Evolutionary conservation across 1,284 basidiomycete genomes (phyloP).

Genomic region (Fomitopsis schrenkii): DNA sequence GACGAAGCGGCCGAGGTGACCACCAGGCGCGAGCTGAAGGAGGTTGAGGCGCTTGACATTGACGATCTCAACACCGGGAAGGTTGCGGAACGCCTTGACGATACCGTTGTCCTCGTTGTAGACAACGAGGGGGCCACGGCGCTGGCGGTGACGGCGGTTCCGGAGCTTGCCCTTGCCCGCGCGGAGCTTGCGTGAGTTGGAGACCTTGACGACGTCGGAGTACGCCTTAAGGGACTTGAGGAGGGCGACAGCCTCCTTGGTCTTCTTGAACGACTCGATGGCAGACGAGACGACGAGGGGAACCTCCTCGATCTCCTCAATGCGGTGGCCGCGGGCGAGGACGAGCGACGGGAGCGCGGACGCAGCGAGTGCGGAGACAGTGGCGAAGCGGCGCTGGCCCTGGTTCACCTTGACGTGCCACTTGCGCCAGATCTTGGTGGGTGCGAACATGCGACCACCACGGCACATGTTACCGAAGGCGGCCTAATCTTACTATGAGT

Average conservation of each 20-base stretch:
- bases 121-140: slow-evolving; percentile 96
- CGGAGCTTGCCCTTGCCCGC: slow-evolving; percentile 98
- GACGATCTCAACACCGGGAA: slow-evolving; percentile 97
- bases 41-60: slow-evolving; percentile 95
- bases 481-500: slow-evolving; percentile 47
- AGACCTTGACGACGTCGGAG: slow-evolving; percentile 93
- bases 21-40: slow-evolving; percentile 98
- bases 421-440: slow-evolving; percentile 99
- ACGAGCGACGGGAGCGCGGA: slow-evolving; percentile 98
- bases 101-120: slow-evolving; percentile 99
- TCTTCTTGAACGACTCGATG: slow-evolving; percentile 91
- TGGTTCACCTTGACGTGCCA: slow-evolving; percentile 99
- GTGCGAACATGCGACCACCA: slow-evolving; percentile 99
- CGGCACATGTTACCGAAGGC: slow-evolving; percentile 99
- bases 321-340: slow-evolving; percentile 98
- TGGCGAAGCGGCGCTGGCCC: slow-evolving; percentile 98
- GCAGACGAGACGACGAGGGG: slow-evolving; percentile 86
- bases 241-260: slow-evolving; percentile 95
- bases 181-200: slow-evolving; percentile 95
- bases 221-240: slow-evolving; percentile 93
- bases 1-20: slow-evolving; percentile 97
- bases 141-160: slow-evolving; percentile 95
- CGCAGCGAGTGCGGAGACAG: slow-evolving; percentile 96
- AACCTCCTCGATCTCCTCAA: slow-evolving; percentile 96
- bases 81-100: slow-evolving; percentile 97